Conservation (phyloP, 805 yeast species). For the Lipomyces mesembrius region DNA sequence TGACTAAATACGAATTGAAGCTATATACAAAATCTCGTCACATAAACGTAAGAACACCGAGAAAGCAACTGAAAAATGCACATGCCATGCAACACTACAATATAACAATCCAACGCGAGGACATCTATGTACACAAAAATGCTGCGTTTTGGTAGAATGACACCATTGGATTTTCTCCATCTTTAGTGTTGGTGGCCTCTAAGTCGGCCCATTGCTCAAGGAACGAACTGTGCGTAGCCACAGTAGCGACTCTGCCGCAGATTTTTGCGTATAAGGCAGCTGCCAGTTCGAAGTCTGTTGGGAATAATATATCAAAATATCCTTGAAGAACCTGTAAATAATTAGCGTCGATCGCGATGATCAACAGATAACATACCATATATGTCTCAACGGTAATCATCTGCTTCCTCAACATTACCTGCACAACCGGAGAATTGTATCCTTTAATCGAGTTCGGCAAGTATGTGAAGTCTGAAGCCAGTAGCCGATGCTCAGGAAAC, state of each 20-base stretch:
- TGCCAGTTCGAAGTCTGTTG: slow-evolving; percentile 72
- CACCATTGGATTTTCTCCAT: slow-evolving; percentile 85
- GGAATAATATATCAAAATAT: slow-evolving; percentile 82
- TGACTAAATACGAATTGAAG: neutral
- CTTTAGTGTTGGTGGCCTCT: slow-evolving; percentile 66
- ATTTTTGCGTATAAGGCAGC: slow-evolving; percentile 66
- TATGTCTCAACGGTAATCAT: slow-evolving; percentile 74
- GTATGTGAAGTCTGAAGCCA: slow-evolving; percentile 69
- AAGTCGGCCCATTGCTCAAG: slow-evolving; percentile 72
- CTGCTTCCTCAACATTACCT: slow-evolving; percentile 67
- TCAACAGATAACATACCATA: slow-evolving; percentile 54
- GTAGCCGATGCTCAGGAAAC: slow-evolving; percentile 77
- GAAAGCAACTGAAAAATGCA: neutral
- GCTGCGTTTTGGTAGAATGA: slow-evolving; percentile 65
- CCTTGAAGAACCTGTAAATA: slow-evolving; percentile 57
- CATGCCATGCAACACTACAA: neutral
- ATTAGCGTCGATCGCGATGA: neutral
- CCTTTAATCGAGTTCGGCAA: slow-evolving; percentile 54
- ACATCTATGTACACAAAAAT: slow-evolving; percentile 34
- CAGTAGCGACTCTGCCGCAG: slow-evolving; percentile 61
- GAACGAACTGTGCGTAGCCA: slow-evolving; percentile 66
- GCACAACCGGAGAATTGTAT: slow-evolving; percentile 77
- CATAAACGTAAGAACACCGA: neutral
- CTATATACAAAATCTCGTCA: slow-evolving; percentile 1
- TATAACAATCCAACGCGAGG: neutral